Evolutionary conservation across 768 basidiomycete genomes (phyloP).

Genomic region (Tulasnella sp.): DNA sequence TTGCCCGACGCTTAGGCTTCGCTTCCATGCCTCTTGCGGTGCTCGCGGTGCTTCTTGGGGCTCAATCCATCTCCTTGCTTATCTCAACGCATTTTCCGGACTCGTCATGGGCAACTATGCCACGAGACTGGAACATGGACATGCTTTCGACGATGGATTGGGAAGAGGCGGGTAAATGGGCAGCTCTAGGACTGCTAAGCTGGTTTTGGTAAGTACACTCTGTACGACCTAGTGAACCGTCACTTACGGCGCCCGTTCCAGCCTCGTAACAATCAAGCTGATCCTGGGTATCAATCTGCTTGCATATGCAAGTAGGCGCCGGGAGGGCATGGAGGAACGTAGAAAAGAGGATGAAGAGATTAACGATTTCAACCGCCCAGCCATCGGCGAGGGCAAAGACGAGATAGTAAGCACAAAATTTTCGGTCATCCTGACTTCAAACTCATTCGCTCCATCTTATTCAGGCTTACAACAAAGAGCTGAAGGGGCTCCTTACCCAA

Average conservation of each 20-base stretch:
- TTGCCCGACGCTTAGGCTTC: slow-evolving; percentile 90
- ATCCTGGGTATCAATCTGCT: slow-evolving; percentile 87
- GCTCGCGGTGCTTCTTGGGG: slow-evolving; percentile 68
- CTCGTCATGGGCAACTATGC: slow-evolving; percentile 54
- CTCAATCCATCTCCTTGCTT: slow-evolving; percentile 62
- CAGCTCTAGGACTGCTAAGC: slow-evolving; percentile 56
- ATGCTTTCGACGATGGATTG: slow-evolving; percentile 14
- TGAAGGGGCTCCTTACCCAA: slow-evolving; percentile 67
- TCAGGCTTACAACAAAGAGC: slow-evolving; percentile 76
- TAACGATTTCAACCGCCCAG: slow-evolving; percentile 86
- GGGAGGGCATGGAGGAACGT: slow-evolving; percentile 66
- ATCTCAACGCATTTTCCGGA: slow-evolving; percentile 47
- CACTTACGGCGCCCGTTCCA: slow-evolving; percentile 15
- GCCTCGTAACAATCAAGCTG: slow-evolving; percentile 82
- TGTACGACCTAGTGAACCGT: neutral
- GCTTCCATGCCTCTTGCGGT: slow-evolving; percentile 88
- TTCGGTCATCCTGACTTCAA: neutral
- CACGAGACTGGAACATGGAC: neutral
- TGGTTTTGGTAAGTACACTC: slow-evolving; percentile 73
- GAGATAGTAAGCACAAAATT: slow-evolving; percentile 62
- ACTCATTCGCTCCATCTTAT: neutral
- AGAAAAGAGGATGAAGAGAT: slow-evolving; percentile 68
- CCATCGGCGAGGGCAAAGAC: slow-evolving; percentile 84
- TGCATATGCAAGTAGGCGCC: slow-evolving; percentile 71
- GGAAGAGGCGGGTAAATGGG: slow-evolving; percentile 42